Base-by-base conservation (phyloP, 441 rosid species). In the Corymbia calophylla region DNA sequence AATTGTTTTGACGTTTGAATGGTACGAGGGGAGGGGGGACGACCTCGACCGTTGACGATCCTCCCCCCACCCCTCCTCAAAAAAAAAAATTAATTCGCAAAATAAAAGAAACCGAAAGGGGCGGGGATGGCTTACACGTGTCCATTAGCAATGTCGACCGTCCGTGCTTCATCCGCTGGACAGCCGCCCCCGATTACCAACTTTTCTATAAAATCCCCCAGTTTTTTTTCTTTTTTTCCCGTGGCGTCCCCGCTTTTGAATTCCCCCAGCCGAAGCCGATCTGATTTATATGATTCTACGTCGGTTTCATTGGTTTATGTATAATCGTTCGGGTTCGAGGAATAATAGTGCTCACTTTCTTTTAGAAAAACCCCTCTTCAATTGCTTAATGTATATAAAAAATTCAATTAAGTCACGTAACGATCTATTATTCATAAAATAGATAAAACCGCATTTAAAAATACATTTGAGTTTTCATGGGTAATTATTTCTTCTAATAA, bases 401-500 rank as follows among this genome's bases (percentile, higher is more conserved):
- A 0, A 58, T 14, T 27, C 62, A 1, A 23, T 23, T 23, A 9
- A 58, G 62, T 56, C 62, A 23, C 11, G 13, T 13, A 49, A 13
- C 10, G 14, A 49, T 49, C 11, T 49, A 0, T 4, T 49, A 25
- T 15, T 58, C 25, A 58, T 58, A 25, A 15, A 25, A 58, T 58
- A n/a, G 14, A 68, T 9, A 39, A 68, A 44, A 68, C 18, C 8
- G 3, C 0, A 3, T 8, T 3, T n/a, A n/a, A 9, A 2, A n/a
- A 64, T 6, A 19, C 17, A 1, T n/a, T 6, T 15, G 1, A n/a
- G 3, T 31, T 60, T 60, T 60, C 1, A 13, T 7, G 1, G 23
- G 2, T 68, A 68, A 68, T 17, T 32, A 4, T 8, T 31, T 31
- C 11, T 31, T 9, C 17, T 31, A 66, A 17, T 68, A 68, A 32